These are phyloP conservation scores for Helicocarpus griseus DNA, from an alignment of 2,329 filamentous ascomycete genomes.

Conservation along the genomic window DNA sequence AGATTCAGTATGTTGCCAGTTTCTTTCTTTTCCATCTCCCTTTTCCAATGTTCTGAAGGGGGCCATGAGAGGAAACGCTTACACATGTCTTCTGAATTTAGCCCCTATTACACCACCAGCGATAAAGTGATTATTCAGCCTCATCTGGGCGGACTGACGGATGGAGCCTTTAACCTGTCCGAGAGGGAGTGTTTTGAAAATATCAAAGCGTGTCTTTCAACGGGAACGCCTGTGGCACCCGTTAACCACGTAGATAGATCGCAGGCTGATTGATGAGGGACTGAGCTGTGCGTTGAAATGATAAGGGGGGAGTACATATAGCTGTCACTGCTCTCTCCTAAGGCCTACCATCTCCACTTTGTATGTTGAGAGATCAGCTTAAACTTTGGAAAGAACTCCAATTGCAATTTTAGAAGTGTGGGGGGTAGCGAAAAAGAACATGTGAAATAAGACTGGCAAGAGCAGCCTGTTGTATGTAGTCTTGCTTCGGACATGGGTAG, in stretches of 20 bases:
- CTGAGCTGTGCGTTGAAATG: too few relatives aligned
- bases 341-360: too few relatives aligned
- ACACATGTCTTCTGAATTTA: constrained; percentile 1
- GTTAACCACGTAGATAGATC: constrained; percentile 21
- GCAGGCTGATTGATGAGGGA: too few relatives aligned
- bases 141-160: constrained; percentile 37
- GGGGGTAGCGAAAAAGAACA: too few relatives aligned
- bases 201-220: constrained; percentile 31
- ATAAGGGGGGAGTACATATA: too few relatives aligned
- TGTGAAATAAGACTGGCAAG: too few relatives aligned
- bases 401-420: too few relatives aligned
- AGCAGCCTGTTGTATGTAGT: too few relatives aligned
- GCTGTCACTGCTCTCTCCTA: too few relatives aligned
- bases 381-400: too few relatives aligned
- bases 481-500: too few relatives aligned
- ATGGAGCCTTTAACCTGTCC: constrained; percentile 35
- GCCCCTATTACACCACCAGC: constrained; percentile 32
- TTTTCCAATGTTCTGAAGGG: neutral
- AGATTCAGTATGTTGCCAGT: constrained; percentile 13
- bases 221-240: constrained; percentile 30
- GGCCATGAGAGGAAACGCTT: neutral
- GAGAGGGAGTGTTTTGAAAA: constrained; percentile 41
- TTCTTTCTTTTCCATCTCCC: neutral
- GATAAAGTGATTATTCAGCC: constrained; percentile 37
- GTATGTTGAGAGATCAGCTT: too few relatives aligned